Evolutionary conservation across 768 basidiomycete genomes (phyloP), one percentile per base, ranked within the genome.

Genomic region (Grammothele lineata): DNA sequence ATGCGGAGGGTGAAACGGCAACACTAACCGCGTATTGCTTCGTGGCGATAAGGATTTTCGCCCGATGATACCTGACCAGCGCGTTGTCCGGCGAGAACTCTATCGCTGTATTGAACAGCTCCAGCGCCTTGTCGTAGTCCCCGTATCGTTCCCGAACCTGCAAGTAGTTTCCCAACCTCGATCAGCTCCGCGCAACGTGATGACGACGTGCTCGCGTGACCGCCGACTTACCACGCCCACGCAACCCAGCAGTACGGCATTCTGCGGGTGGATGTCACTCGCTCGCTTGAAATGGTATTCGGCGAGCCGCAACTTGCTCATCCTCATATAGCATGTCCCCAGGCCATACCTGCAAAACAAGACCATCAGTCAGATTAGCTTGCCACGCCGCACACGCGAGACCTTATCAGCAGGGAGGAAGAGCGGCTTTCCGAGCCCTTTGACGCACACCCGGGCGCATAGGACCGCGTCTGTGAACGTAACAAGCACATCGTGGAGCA

Each of bases 231-330:
- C 95, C 83, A 92, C 88, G 39, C 92, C 96, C 61, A 98, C 87
- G 66, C 94, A 98, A 59, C 92, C 93, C 49, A 95, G 71, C 51
- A 99, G 74, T n/a, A 98, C 92, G 12, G 92, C 92, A 66, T 96
- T 98, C 56, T 84, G 80, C 33, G 93, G 90, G 66, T 97, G 92
- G 65, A 99, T 93, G 57, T 88, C 83, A 27, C 85, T 77, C 3
- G 96, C 94, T 63, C 85, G 87, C 57, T 89, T 80, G 73, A 91
- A 98, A 69, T 98, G 94, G 70, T 95, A 97, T 64, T 98, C 93
- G 36, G 96, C 96, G 42, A 94, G 74, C 37, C 89, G 83, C 48
- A 90, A 71, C 72, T 95, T 97, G 67, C 89, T 93, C 79, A 87
- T 91, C 59, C 92, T 80, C 64, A 95, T 75, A 73, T 97, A 98